phyloP scores from a whole-genome alignment of 805 yeast genomes.

The Ogataea trehaloabstinens region DNA sequence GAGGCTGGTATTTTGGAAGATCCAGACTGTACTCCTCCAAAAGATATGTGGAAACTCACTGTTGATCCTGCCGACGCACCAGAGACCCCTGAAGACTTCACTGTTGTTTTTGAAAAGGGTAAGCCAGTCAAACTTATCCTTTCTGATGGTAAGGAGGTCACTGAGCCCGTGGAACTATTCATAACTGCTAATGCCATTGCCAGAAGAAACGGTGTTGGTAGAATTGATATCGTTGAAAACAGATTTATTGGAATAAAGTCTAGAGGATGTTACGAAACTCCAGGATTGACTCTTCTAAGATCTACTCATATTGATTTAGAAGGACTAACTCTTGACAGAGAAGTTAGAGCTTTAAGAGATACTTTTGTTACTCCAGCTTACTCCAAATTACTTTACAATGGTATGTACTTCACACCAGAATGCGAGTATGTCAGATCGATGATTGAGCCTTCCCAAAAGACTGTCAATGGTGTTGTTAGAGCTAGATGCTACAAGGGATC shows the following conservation, averaged over 20 bases:
- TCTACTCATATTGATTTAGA: constrained; percentile 93
- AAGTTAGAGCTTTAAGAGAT: constrained; percentile 96
- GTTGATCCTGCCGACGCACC: constrained; percentile 97
- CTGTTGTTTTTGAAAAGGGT: constrained; percentile 81
- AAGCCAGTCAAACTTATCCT: constrained; percentile 78
- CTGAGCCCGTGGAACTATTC: constrained; percentile 91
- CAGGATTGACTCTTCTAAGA: constrained; percentile 94
- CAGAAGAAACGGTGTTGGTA: constrained; percentile 99
- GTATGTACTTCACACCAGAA: constrained; percentile 98
- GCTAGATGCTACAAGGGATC: constrained; percentile 91
- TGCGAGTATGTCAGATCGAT: constrained; percentile 91
- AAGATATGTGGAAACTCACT: constrained; percentile 99
- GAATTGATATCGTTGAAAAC: constrained; percentile 98
- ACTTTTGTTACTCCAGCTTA: constrained; percentile 90
- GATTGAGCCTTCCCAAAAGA: constrained; percentile 92
- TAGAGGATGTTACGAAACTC: constrained; percentile 99
- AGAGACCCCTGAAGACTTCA: constrained; percentile 83
- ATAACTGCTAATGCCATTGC: constrained; percentile 91
- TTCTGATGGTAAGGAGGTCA: constrained; percentile 54
- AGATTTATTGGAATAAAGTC: constrained; percentile 98
- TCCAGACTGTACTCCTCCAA: constrained; percentile 98
- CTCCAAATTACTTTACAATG: constrained; percentile 90
- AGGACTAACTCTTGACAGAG: constrained; percentile 96
- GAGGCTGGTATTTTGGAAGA: constrained; percentile 99
- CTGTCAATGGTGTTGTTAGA: constrained; percentile 96